Percentiles rank a stretch among this genome's conserved stretches.
Conservation (phyloP, 805 yeast species). For the Teunomyces barrocoloradensis region DNA sequence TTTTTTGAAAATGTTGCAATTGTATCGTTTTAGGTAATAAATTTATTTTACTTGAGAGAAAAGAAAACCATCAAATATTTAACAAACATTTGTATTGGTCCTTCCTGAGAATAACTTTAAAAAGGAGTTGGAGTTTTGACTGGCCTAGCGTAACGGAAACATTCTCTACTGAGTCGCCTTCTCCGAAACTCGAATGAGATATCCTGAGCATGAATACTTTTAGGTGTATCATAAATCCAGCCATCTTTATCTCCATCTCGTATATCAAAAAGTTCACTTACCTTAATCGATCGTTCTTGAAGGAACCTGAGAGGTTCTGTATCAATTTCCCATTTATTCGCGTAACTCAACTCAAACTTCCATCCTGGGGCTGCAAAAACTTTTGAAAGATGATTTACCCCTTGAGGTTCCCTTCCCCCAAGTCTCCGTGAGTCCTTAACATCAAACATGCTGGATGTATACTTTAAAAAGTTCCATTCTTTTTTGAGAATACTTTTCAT, state of each 20-base stretch:
- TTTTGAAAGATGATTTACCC: constrained; percentile 52
- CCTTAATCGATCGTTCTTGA: constrained; percentile 34
- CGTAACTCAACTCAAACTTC: constrained; percentile 56
- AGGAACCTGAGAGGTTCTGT: constrained; percentile 52
- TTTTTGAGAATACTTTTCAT: constrained; percentile 57
- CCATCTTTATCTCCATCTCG: constrained; percentile 35
- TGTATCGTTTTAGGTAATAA: too few species aligned
- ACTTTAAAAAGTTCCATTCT: constrained; percentile 61
- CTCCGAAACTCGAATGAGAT: constrained; percentile 52
- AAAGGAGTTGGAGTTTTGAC: constrained; percentile 4
- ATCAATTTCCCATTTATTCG: constrained; percentile 67
- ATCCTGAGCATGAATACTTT: constrained; percentile 36
- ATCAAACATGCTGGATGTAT: constrained; percentile 56
- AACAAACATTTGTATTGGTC: neutral
- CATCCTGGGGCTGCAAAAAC: constrained; percentile 71
- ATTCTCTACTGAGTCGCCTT: constrained; percentile 53
- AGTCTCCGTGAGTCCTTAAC: constrained; percentile 37
- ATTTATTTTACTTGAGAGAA: too few species aligned
- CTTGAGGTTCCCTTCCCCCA: constrained; percentile 59
- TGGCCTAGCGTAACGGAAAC: constrained; percentile 22
- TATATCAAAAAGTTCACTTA: constrained; percentile 20
- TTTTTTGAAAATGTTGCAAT: too few species aligned
- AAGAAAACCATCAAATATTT: neutral
- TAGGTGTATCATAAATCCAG: constrained; percentile 44
- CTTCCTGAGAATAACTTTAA: neutral